Percentiles rank a stretch among this genome's conserved stretches.
phyloP scores from a whole-genome alignment of 495 filamentous ascomycete genomes.

The Penicillium cataractarum region DNA sequence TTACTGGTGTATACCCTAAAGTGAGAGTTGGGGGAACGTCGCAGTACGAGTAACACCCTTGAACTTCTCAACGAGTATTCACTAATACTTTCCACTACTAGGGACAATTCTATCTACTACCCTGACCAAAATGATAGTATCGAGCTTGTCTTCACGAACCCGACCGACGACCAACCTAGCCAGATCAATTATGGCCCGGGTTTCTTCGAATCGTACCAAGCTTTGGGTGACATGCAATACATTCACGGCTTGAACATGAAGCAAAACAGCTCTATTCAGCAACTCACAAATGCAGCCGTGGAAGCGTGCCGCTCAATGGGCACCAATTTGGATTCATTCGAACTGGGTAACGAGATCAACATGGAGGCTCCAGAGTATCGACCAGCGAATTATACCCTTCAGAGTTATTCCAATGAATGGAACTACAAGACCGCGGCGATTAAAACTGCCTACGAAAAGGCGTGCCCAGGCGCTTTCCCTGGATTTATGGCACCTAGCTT shows the following conservation, averaged over 20 bases:
- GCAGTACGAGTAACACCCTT: slow-evolving; percentile 19
- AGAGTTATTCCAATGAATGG: slow-evolving; percentile 24
- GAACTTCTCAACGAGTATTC: not conserved
- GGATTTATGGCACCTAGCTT: slow-evolving; percentile 26
- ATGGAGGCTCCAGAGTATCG: slow-evolving; percentile 14
- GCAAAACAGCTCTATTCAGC: slow-evolving; percentile 17
- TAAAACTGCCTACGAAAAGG: slow-evolving; percentile 10
- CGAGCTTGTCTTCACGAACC: slow-evolving; percentile 14
- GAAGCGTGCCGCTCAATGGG: slow-evolving; percentile 20
- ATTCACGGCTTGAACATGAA: slow-evolving; percentile 25
- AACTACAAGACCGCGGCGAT: slow-evolving; percentile 18
- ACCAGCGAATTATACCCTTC: slow-evolving; percentile 16
- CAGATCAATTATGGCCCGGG: slow-evolving; percentile 24
- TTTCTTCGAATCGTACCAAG: slow-evolving; percentile 28
- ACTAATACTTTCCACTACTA: not conserved
- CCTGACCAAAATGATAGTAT: slow-evolving; percentile 21
- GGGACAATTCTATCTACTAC: slow-evolving; percentile 20
- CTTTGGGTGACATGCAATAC: slow-evolving; percentile 16
- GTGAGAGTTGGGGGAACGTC: slow-evolving; percentile 30
- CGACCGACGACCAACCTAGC: slow-evolving; percentile 22
- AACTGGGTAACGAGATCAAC: slow-evolving; percentile 27
- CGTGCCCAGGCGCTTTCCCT: slow-evolving; percentile 18
- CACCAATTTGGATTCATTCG: slow-evolving; percentile 14
- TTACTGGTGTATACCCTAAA: slow-evolving; percentile 20
- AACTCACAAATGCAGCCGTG: slow-evolving; percentile 10